Base-by-base conservation (phyloP, 331 rosid genomes). In the Saraca asoca region DNA sequence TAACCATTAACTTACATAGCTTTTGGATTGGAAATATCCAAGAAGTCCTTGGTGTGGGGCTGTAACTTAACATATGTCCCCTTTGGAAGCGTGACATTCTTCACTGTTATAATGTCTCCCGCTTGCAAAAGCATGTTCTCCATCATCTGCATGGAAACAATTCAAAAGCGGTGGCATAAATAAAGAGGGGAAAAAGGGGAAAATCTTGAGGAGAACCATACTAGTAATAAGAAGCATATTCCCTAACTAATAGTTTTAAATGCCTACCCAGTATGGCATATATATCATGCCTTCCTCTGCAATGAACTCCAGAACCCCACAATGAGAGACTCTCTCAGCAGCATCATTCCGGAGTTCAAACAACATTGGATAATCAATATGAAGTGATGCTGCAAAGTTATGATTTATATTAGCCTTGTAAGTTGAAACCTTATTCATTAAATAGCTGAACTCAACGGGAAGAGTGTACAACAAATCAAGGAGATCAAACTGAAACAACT, bases 251-350 rank as follows among this genome's bases (percentile, higher is more conserved):
- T 12, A 62, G 2, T 35, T 58, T 55, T 50, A 62, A 60, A 65
- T 64, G 66, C 91, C 74, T 81, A 94, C 99, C 97, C 99, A 94
- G 80, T 93, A 93, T 20, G 98, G 96, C 95, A 89, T 89, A 72
- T 93, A 90, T 69, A 93, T 85, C 96, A 90, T 93, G 87, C 98
- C 98, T 84, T 93, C 98, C 80, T 93, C 98, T 18, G 96, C 98
- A 81, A 93, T 88, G 76, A 93, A 93, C 75, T 93, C 98, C 64
- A 92, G 82, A 58, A 92, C 98, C 33, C 98, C 98, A 80, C 98
- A 93, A 67, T 93, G 98, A 66, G 98, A 93, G 69, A 87, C 88
- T 68, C 96, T 77, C 59, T 82, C 91, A 34, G 76, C 82, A 59
- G 81, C 70, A 61, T 75, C 90, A 73, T 93, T 90, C 50, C 78